Evolutionary conservation across 768 basidiomycete species (phyloP).

Genomic region (Mycena alexandri): DNA sequence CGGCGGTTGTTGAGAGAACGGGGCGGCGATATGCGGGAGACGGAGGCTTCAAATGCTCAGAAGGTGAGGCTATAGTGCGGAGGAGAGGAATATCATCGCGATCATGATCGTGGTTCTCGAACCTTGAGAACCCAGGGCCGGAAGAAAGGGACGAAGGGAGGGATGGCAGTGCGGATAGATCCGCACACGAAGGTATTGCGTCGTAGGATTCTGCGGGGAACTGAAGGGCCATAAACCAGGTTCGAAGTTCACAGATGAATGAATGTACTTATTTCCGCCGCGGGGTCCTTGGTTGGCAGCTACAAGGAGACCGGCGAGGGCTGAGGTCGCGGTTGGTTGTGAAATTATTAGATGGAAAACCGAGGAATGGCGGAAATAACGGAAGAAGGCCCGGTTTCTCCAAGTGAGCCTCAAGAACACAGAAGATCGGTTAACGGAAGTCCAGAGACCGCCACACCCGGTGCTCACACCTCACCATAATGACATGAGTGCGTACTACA

Average conservation of each 20-base stretch:
- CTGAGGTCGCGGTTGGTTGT: neutral
- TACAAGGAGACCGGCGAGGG: neutral
- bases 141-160: neutral
- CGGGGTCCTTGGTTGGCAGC: neutral
- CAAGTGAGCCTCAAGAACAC: neutral
- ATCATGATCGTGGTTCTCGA: slow-evolving; percentile 17
- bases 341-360: neutral
- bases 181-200: neutral
- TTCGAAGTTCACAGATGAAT: neutral
- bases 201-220: neutral
- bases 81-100: neutral
- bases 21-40: neutral
- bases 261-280: neutral
- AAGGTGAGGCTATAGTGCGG: too few species aligned
- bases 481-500: too few species aligned
- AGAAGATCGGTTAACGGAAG: too few species aligned
- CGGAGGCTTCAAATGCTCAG: too few species aligned
- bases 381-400: neutral
- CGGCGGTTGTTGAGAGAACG: neutral
- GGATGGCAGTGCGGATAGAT: slow-evolving; percentile 12
- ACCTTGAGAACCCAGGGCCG: neutral
- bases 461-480: neutral
- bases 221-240: neutral
- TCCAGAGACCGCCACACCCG: neutral
- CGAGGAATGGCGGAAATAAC: neutral